phyloP scores from a whole-genome alignment of 192 early-diverging fungal species.

The Coemansia sp. region DNA sequence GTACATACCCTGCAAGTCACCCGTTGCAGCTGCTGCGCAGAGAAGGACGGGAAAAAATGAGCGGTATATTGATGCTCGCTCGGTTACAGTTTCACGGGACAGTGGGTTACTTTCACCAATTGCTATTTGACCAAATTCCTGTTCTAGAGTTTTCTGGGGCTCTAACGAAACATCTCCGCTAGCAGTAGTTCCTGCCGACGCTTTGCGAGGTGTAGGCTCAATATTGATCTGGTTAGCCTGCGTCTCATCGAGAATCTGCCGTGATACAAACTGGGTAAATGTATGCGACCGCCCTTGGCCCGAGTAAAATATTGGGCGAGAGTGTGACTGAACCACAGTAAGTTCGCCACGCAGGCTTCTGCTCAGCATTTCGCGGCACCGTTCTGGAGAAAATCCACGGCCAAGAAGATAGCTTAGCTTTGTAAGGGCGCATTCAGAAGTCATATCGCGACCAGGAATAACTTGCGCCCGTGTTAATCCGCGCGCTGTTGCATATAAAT shows the following conservation, averaged over 20 bases:
- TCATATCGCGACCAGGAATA: slow-evolving; percentile 92
- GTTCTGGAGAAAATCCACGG: slow-evolving; percentile 60
- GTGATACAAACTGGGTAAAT: slow-evolving; percentile 51
- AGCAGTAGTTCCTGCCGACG: neutral
- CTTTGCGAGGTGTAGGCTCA: slow-evolving; percentile 22
- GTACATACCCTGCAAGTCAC: slow-evolving; percentile 78
- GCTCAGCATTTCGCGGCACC: slow-evolving; percentile 78
- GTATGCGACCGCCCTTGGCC: slow-evolving; percentile 38
- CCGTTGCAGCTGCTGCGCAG: slow-evolving; percentile 81
- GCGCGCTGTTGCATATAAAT: slow-evolving; percentile 87
- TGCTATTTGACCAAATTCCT: neutral
- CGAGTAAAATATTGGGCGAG: slow-evolving; percentile 44
- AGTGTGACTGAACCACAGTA: slow-evolving; percentile 57
- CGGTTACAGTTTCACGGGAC: slow-evolving; percentile 47
- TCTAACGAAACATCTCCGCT: neutral
- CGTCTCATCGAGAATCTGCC: slow-evolving; percentile 53
- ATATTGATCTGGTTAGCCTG: slow-evolving; percentile 36
- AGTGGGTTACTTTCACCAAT: slow-evolving; percentile 8
- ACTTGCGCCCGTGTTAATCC: slow-evolving; percentile 77
- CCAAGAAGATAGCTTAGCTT: slow-evolving; percentile 93
- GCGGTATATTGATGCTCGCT: slow-evolving; percentile 70
- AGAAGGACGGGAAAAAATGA: slow-evolving; percentile 80
- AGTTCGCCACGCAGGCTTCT: slow-evolving; percentile 91
- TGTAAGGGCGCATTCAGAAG: slow-evolving; percentile 91
- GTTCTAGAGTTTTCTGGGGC: neutral